These are phyloP conservation scores for Breviolum minutum DNA, from an alignment of 73 alveolate genomes.

Conservation along the genomic window DNA sequence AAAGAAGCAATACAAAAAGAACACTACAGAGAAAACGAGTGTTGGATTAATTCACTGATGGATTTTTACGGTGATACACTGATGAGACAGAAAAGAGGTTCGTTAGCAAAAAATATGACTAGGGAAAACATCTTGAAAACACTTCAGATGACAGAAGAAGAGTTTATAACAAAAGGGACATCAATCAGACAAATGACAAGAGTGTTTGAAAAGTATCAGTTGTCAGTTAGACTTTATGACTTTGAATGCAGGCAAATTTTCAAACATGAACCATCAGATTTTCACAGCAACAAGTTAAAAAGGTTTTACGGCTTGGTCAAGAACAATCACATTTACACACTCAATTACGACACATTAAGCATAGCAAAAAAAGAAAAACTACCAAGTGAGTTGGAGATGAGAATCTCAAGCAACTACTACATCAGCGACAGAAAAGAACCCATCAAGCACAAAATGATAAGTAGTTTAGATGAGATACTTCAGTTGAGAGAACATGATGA, in stretches of 20 bases:
- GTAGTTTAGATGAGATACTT: background rate
- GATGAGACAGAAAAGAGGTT: too few species aligned
- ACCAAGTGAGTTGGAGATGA: background rate
- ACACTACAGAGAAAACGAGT: too few species aligned
- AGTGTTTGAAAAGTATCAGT: background rate
- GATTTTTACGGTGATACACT: too few species aligned
- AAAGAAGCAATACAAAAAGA: too few species aligned
- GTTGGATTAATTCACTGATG: too few species aligned
- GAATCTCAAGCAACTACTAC: background rate
- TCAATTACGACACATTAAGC: background rate
- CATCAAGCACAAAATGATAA: too few species aligned
- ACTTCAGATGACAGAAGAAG: slow-evolving; percentile 15
- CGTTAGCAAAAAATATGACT: too few species aligned
- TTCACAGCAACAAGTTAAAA: background rate
- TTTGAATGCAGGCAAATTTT: background rate
- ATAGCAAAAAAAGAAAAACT: background rate
- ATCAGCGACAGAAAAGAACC: too few species aligned
- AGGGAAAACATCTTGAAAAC: too few species aligned
- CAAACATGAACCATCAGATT: background rate
- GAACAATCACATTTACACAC: too few species aligned
- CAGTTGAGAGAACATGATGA: background rate
- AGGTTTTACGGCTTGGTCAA: slow-evolving; percentile 17
- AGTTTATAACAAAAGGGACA: slow-evolving; percentile 3
- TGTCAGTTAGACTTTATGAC: background rate
- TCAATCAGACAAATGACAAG: background rate